These are phyloP conservation scores for Penicillium macrosclerotiorum DNA, from an alignment of 495 filamentous ascomycete species.

Conservation along the genomic window DNA sequence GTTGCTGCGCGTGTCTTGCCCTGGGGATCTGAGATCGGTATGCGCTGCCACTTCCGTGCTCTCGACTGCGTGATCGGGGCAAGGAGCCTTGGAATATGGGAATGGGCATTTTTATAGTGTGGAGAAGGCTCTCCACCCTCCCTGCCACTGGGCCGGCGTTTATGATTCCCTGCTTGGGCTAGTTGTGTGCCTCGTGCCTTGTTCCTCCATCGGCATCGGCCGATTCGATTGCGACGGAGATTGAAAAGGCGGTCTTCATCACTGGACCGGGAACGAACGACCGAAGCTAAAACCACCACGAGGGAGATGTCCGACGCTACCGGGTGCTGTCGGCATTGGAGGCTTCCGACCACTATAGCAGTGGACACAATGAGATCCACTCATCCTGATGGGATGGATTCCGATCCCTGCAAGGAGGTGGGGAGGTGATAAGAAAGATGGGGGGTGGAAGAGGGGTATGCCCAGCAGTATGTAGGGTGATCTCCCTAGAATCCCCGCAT, in stretches of 20 bases:
- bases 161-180: not conserved
- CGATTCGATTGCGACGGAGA: not conserved
- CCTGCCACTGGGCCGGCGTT: not conserved
- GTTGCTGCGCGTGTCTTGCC: not conserved
- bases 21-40: not conserved
- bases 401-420: conserved; percentile 5
- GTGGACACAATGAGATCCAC: no score
- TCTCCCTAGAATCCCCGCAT: no score
- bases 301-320: conserved; percentile 11
- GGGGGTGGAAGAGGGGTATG: not conserved
- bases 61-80: no score
- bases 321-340: not conserved
- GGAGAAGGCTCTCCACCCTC: not conserved
- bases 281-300: conserved; percentile 13
- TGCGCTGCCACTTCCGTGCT: no score
- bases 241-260: not conserved
- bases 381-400: not conserved
- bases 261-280: not conserved
- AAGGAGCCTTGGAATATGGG: no score
- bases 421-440: not conserved
- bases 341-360: no score
- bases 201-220: conserved; percentile 1
- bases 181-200: no score
- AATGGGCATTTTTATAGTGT: not conserved
- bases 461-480: no score